phyloP scores from a whole-genome alignment of 106 monocot genomes.

The Agapanthus africanus region DNA sequence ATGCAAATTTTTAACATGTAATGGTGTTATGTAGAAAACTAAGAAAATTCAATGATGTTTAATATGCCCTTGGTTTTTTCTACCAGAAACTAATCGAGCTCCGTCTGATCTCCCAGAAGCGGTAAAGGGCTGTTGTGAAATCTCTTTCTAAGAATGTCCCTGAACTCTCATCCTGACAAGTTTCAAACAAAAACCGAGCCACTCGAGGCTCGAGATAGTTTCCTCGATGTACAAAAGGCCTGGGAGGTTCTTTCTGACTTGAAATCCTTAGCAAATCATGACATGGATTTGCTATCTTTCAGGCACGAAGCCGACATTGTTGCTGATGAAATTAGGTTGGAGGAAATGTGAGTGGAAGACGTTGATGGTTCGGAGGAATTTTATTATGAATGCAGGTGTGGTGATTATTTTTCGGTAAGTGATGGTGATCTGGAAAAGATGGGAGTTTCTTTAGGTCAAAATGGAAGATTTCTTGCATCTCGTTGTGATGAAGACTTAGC shows the following conservation, averaged over 20 bases:
- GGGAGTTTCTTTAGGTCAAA: conserved; percentile 30
- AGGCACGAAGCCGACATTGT: conserved; percentile 23
- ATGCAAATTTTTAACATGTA: no score
- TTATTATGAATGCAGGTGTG: conserved; percentile 59
- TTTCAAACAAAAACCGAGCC: conserved; percentile 4
- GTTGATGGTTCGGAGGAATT: conserved; percentile 32
- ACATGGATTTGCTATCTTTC: conserved; percentile 42
- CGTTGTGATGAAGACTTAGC: neutral
- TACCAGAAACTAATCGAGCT: no score
- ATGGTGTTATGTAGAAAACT: no score
- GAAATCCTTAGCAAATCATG: conserved; percentile 47
- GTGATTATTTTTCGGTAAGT: conserved; percentile 51
- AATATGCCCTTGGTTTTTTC: no score
- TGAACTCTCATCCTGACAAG: no score
- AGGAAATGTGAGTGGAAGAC: conserved; percentile 48
- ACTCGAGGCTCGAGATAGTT: conserved; percentile 22
- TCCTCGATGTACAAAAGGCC: conserved; percentile 65
- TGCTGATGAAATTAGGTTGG: conserved; percentile 52
- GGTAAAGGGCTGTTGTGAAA: neutral
- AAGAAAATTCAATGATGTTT: no score
- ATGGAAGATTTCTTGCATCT: neutral
- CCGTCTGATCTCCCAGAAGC: neutral
- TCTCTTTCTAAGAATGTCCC: neutral
- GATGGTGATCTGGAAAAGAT: conserved; percentile 38
- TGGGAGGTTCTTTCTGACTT: conserved; percentile 75